Evolutionary conservation across 148 eudicot genomes (phyloP).

Genomic region (Agrostemma githago): DNA sequence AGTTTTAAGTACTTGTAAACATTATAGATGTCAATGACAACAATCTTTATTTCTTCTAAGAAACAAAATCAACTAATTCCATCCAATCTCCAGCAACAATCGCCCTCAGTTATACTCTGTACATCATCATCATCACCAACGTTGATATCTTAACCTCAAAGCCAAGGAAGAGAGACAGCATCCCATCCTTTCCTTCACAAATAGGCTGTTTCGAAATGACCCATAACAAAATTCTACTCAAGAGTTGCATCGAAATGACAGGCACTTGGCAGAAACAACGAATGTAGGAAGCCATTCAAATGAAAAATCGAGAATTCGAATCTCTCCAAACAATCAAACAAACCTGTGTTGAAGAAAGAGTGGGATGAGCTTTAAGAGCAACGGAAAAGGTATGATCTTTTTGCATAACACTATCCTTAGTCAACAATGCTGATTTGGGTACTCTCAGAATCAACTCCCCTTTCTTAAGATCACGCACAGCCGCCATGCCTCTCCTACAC

Average conservation of each 20-base stretch:
- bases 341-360: conserved; percentile 79
- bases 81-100: background rate
- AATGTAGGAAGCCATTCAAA: background rate
- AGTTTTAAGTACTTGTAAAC: background rate
- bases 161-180: background rate
- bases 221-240: too few species aligned
- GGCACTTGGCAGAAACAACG: too few species aligned
- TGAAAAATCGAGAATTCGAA: background rate
- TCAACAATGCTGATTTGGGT: conserved; percentile 63
- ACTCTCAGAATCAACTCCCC: conserved; percentile 86
- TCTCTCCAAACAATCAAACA: background rate
- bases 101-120: background rate
- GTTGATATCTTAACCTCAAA: background rate
- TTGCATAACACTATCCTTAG: conserved; percentile 40
- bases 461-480: conserved; percentile 61
- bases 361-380: conserved; percentile 36
- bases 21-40: background rate
- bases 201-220: background rate
- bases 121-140: background rate
- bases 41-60: background rate
- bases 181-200: background rate
- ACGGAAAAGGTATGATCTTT: conserved; percentile 40
- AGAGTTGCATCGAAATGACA: too few species aligned
- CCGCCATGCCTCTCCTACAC: conserved; percentile 78
- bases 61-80: background rate